These are phyloP conservation scores for Camillea tinctor DNA, from an alignment of 2,329 filamentous ascomycete genomes.

Conservation along the genomic window DNA sequence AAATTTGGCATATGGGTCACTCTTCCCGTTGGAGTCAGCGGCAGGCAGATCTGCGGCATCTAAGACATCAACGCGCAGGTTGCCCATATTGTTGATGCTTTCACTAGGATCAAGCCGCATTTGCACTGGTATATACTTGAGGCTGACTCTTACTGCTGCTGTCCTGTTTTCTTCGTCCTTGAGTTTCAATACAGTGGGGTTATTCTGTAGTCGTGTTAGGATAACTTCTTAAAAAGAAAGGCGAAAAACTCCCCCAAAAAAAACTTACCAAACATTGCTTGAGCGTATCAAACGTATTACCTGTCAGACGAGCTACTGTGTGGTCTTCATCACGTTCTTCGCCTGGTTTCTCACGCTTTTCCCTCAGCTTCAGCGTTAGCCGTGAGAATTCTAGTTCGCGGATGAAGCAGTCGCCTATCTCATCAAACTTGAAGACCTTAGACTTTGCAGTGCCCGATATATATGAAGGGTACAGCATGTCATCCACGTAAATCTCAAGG, in stretches of 20 bases:
- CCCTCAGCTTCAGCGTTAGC: conserved; percentile 81
- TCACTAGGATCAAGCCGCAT: conserved; percentile 94
- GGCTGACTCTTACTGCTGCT: conserved; percentile 82
- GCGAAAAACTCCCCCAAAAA: too few relatives aligned
- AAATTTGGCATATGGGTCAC: conserved; percentile 96
- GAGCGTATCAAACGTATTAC: conserved; percentile 81
- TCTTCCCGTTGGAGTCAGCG: conserved; percentile 93
- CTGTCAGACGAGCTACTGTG: conserved; percentile 77
- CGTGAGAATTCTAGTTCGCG: conserved; percentile 96
- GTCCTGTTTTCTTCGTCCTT: conserved; percentile 73
- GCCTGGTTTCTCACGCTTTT: conserved; percentile 72
- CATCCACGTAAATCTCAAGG: conserved; percentile 88
- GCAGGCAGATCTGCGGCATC: conserved; percentile 86
- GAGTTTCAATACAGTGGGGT: conserved; percentile 77
- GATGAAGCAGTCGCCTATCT: conserved; percentile 93
- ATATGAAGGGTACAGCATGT: conserved; percentile 90
- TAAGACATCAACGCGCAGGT: conserved; percentile 86
- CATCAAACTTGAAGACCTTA: conserved; percentile 73
- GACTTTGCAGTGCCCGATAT: conserved; percentile 72
- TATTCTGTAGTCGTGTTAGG: conserved; percentile 62
- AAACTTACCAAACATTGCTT: conserved; percentile 77
- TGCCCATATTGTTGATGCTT: conserved; percentile 99
- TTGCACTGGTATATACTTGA: conserved; percentile 91
- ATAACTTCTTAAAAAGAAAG: too few relatives aligned
- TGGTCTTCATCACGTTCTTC: conserved; percentile 67